A percentile compares a stretch with the other conserved stretches of the same genome.
phyloP scores from a whole-genome alignment of 176 grass and related monocot species.

The Calamus simplicifolius region DNA sequence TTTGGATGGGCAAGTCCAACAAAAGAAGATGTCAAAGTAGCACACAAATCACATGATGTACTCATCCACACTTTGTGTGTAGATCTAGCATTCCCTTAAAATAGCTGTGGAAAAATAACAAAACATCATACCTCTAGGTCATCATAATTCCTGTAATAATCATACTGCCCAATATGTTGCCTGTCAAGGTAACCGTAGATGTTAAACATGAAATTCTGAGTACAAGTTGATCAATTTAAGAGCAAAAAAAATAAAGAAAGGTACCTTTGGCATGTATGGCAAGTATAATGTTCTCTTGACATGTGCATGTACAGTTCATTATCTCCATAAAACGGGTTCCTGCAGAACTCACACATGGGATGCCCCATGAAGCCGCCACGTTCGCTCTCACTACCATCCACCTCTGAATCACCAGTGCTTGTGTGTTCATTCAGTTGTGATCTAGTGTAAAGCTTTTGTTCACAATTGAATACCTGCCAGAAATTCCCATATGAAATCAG shows the following conservation, averaged over 20 bases:
- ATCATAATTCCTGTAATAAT: constrained; percentile 83
- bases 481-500: not conserved
- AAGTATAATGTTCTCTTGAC: constrained; percentile 64
- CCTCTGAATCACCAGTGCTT: constrained; percentile 80
- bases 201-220: no score
- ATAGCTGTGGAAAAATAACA: not conserved
- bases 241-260: not conserved
- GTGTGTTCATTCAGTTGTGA: constrained; percentile 64
- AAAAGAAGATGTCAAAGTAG: no score
- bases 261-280: constrained; percentile 80
- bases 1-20: no score
- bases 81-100: not conserved
- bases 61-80: no score
- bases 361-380: constrained; percentile 79
- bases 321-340: constrained; percentile 72
- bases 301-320: constrained; percentile 88
- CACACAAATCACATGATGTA: no score
- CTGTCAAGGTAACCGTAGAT: constrained; percentile 18
- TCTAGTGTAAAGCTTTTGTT: constrained; percentile 85
- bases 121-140: constrained; percentile 66
- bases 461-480: constrained; percentile 80
- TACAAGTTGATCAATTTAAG: no score
- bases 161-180: constrained; percentile 55
- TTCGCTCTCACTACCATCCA: constrained; percentile 89
- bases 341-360: constrained; percentile 73